phyloP scores from a whole-genome alignment of 108 stramenopile genomes.

The Skeletonema costatum region DNA sequence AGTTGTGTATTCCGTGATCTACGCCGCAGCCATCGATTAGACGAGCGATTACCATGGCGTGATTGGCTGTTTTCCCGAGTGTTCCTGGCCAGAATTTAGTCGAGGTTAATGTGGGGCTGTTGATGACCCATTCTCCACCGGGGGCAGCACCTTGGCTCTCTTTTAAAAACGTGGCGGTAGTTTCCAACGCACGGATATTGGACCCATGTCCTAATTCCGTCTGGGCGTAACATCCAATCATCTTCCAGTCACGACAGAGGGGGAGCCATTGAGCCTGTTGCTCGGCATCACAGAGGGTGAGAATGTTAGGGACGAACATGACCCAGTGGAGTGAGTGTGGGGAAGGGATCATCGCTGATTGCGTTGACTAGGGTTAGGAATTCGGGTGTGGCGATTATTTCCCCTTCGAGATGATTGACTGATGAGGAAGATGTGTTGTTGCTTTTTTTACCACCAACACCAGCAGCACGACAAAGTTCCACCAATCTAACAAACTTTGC shows the following conservation, averaged over 20 bases:
- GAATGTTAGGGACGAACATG: slow-evolving; percentile 92
- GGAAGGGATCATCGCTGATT: slow-evolving; percentile 74
- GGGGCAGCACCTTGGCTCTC: slow-evolving; percentile 60
- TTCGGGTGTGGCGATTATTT: slow-evolving; percentile 59
- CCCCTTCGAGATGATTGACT: slow-evolving; percentile 44
- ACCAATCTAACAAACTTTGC: slow-evolving; percentile 85
- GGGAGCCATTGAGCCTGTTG: slow-evolving; percentile 92
- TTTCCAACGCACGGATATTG: slow-evolving; percentile 94
- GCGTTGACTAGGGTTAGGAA: slow-evolving; percentile 65
- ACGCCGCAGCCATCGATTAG: slow-evolving; percentile 87
- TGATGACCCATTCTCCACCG: slow-evolving; percentile 82
- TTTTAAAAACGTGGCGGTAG: slow-evolving; percentile 90
- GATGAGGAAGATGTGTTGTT: background rate
- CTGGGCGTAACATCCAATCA: slow-evolving; percentile 96
- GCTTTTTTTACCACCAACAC: slow-evolving; percentile 43
- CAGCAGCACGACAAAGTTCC: slow-evolving; percentile 79
- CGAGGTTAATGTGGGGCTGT: slow-evolving; percentile 90
- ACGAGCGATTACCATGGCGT: slow-evolving; percentile 97
- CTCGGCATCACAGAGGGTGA: slow-evolving; percentile 83
- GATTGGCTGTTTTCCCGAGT: slow-evolving; percentile 92
- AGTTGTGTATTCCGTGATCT: slow-evolving; percentile 92
- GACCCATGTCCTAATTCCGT: slow-evolving; percentile 95
- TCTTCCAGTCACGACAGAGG: slow-evolving; percentile 88
- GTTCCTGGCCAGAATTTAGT: slow-evolving; percentile 97
- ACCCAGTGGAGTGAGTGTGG: slow-evolving; percentile 88